A percentile compares a stretch with the other conserved stretches of the same genome.
phyloP scores from a whole-genome alignment of 1,284 basidiomycete genomes.

The Inonotus hispidus region DNA sequence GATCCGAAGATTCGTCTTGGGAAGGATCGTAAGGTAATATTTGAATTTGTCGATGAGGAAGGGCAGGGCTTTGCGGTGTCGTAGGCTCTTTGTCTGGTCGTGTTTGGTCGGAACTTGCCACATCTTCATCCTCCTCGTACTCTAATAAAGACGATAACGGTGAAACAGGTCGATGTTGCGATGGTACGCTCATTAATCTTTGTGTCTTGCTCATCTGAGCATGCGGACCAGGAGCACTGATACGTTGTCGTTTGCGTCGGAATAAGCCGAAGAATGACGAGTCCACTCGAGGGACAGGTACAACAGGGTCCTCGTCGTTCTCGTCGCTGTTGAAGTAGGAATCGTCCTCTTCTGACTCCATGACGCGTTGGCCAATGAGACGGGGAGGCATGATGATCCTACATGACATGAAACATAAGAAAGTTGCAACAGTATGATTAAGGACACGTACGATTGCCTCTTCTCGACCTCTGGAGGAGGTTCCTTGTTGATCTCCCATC shows the following conservation, averaged over 20 bases:
- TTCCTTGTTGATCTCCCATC: constrained; percentile 91
- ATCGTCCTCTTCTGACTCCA: constrained; percentile 73
- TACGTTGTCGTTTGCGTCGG: constrained; percentile 25
- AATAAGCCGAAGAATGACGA: constrained; percentile 3
- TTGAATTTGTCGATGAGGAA: constrained; percentile 37
- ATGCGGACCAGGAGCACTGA: constrained; percentile 5
- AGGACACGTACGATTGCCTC: constrained; percentile 41
- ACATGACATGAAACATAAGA: constrained; percentile 6
- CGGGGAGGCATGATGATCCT: constrained; percentile 16
- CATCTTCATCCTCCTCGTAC: constrained; percentile 63
- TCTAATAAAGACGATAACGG: constrained; percentile 59
- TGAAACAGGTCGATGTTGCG: constrained; percentile 42
- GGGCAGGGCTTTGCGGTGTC: constrained; percentile 30
- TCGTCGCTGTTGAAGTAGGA: constrained; percentile 88
- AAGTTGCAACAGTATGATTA: background rate
- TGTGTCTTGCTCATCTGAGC: constrained; percentile 26
- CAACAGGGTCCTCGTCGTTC: constrained; percentile 52
- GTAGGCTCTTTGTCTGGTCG: constrained; percentile 10
- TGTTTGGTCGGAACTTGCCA: constrained; percentile 26
- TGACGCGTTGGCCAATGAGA: constrained; percentile 34
- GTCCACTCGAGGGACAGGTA: background rate
- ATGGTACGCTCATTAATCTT: constrained; percentile 36
- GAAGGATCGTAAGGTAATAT: constrained; percentile 25
- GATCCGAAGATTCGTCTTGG: constrained; percentile 39
- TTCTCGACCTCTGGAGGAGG: constrained; percentile 46